Conservation (phyloP, 768 basidiomycete genomes). For the Termitomyces sp. region DNA sequence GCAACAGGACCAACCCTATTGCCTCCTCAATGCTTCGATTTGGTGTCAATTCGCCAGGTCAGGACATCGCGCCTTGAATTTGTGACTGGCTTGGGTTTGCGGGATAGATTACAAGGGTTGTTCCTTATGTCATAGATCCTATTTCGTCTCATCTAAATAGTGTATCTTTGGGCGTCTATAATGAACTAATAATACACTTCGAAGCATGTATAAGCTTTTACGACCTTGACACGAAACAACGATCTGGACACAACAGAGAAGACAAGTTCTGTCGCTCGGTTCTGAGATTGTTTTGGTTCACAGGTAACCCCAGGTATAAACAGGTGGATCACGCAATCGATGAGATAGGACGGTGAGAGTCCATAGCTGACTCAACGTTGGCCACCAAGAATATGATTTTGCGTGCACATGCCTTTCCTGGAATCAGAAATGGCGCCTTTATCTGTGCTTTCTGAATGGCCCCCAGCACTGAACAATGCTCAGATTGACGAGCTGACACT, state of each 20-base stretch:
- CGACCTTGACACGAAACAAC: background rate
- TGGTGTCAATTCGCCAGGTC: background rate
- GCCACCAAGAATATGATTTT: background rate
- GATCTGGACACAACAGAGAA: background rate
- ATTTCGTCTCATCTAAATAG: slow-evolving; percentile 1
- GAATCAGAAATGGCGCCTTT: slow-evolving; percentile 16
- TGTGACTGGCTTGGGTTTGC: slow-evolving; percentile 10
- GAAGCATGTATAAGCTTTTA: background rate
- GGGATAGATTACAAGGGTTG: slow-evolving; percentile 11
- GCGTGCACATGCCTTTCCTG: background rate
- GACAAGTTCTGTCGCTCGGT: background rate
- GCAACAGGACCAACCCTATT: slow-evolving; percentile 4
- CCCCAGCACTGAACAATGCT: slow-evolving; percentile 55
- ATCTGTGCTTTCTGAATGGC: slow-evolving; percentile 64
- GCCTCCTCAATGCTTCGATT: slow-evolving; percentile 13
- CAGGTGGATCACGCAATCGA: slow-evolving; percentile 11
- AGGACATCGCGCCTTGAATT: slow-evolving; percentile 9
- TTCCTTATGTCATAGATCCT: slow-evolving; percentile 3
- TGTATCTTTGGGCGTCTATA: background rate
- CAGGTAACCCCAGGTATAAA: background rate
- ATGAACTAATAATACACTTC: background rate
- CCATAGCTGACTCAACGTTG: slow-evolving; percentile 12
- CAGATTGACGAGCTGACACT: slow-evolving; percentile 58
- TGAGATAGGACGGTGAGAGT: background rate
- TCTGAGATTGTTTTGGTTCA: background rate